These are phyloP conservation scores for Trichophyton mentagrophytes DNA, from an alignment of 2,329 filamentous ascomycete species.

Conservation along the genomic window DNA sequence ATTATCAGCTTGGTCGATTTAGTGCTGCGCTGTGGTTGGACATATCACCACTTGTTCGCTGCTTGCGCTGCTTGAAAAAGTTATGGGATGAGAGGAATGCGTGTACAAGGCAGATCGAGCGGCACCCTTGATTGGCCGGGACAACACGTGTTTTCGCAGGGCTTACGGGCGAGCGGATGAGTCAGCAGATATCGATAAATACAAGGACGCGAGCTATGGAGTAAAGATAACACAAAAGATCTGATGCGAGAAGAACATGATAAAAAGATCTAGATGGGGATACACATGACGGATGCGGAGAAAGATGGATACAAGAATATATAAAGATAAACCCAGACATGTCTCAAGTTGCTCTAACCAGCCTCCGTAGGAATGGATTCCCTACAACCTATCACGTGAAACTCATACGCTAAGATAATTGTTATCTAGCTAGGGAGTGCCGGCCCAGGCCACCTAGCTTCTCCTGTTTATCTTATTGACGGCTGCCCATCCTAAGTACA, in stretches of 20 bases:
- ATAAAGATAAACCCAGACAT: background rate
- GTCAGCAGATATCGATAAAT: background rate
- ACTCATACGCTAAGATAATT: background rate
- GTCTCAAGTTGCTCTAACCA: background rate
- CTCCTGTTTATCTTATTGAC: too few relatives aligned
- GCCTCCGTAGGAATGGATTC: background rate
- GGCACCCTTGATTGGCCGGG: background rate
- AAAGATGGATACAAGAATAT: background rate
- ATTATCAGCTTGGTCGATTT: constrained; percentile 15
- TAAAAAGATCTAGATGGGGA: background rate
- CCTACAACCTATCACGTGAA: background rate
- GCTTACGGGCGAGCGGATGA: background rate
- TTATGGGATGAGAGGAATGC: background rate
- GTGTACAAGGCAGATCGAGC: background rate
- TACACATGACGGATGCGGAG: background rate
- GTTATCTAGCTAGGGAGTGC: too few relatives aligned
- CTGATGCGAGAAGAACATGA: background rate
- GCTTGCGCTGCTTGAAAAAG: background rate
- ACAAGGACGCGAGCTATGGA: background rate
- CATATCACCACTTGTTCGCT: constrained; percentile 1
- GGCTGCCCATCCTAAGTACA: too few relatives aligned
- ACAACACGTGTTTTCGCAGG: background rate
- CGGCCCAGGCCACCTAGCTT: too few relatives aligned
- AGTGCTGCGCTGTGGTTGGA: background rate
- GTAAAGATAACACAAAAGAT: too few relatives aligned